Evolutionary conservation across 176 grass and related monocot species (phyloP), one percentile per base, ranked within the genome.

Genomic region (Oryza coarctata): DNA sequence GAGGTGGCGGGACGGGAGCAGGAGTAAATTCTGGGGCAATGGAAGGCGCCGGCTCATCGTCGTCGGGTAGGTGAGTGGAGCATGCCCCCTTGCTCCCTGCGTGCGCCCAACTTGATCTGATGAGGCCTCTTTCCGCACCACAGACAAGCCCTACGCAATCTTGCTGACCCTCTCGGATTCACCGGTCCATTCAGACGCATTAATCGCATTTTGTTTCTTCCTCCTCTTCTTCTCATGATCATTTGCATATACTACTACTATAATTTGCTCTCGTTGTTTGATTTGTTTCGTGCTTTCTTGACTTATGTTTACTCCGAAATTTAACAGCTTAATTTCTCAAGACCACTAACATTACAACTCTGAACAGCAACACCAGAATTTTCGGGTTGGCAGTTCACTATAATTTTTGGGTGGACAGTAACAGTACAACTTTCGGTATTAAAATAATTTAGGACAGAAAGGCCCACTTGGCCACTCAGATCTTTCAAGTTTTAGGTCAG

Each of bases 61-160:
- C 79, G 23, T 15, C 43, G 26, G 78, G 78, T 75, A 50, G 72
- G 78, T 44, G 28, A 60, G 63, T 10, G 3, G 49, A 36, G 82
- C 86, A 33, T 82, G 55, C 17, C n/a, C 32, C 72, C 72, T 23
- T 68, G 71, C 63, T 43, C 70, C 49, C 74, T 6, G 36, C 49
- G 65, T 3, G 28, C 74, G 65, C 40, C 74, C 30, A 45, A 35
- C 63, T 35, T 35, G 73, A 62, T 70, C 61, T 68, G n/a, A 35
- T 55, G 20, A 10, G 32, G 13, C 13, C n/a, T 17, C 26, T 4
- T 3, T 25, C n/a, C 41, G 67, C 43, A 13, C 32, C 4, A 22
- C 50, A 55, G 50, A 55, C 17, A 7, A 55, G 41, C 74, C 83
- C 83, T 81, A 75, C 78, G 20, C 43, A 32, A 86, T 80, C 63